Evolutionary conservation across 208 protist species (phyloP).

Genomic region (Tritrichomonas foetus): DNA sequence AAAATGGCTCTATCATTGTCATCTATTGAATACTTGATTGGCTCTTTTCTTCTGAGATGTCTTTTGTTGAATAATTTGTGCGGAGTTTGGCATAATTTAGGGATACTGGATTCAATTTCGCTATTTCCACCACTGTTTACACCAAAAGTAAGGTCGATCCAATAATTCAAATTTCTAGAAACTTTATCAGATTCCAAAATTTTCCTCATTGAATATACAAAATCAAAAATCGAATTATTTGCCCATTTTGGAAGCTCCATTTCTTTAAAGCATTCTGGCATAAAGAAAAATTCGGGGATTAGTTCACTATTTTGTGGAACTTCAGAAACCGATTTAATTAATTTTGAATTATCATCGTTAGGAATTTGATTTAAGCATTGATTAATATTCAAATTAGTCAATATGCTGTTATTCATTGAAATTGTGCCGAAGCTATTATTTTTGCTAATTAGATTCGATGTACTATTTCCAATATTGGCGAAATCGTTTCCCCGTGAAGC

Average conservation of each 20-base stretch:
- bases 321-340: too few relatives aligned
- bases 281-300: background rate
- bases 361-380: too few relatives aligned
- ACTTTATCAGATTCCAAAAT: background rate
- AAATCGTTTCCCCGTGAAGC: too few relatives aligned
- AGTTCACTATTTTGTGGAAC: too few relatives aligned
- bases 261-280: background rate
- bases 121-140: background rate
- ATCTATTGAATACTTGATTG: background rate
- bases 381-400: too few relatives aligned
- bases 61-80: background rate
- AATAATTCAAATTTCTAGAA: background rate
- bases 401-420: too few relatives aligned
- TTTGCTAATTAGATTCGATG: too few relatives aligned
- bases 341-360: too few relatives aligned
- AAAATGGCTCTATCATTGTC: too few relatives aligned
- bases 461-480: too few relatives aligned
- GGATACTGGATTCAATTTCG: background rate
- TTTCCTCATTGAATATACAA: background rate
- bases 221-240: background rate
- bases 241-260: background rate
- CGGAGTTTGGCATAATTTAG: background rate
- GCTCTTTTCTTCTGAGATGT: background rate
- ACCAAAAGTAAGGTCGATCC: background rate
- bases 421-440: too few relatives aligned